Conservation (phyloP, 176 grass and related monocot species). For the Carex parvula region DNA sequence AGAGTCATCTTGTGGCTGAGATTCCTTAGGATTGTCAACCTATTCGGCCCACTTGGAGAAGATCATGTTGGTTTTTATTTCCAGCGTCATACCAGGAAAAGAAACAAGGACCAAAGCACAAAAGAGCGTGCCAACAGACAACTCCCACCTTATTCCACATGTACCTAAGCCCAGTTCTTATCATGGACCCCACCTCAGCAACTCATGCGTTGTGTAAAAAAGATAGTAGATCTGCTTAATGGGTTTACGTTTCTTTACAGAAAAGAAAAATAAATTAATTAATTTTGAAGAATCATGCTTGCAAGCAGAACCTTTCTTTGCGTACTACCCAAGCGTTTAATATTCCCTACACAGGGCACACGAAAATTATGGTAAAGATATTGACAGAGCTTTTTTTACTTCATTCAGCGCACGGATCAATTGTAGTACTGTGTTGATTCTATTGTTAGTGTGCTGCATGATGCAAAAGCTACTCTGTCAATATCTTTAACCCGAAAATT, state of each 20-base stretch:
- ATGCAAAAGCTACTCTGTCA: too few species aligned
- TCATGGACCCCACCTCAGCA: slow-evolving; percentile 10
- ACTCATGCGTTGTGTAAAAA: slow-evolving; percentile 15
- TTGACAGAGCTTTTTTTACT: too few species aligned
- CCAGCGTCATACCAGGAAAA: not conserved
- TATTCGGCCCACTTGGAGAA: not conserved
- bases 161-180: not conserved
- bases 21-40: not conserved
- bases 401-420: too few species aligned
- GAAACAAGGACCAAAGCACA: slow-evolving; percentile 12
- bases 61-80: not conserved
- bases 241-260: slow-evolving; percentile 13
- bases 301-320: slow-evolving; percentile 29
- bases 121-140: slow-evolving; percentile 15
- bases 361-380: too few species aligned
- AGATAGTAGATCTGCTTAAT: slow-evolving; percentile 13
- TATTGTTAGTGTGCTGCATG: too few species aligned
- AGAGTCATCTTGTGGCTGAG: not conserved
- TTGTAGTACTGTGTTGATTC: too few species aligned
- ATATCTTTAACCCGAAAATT: too few species aligned
- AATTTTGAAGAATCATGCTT: slow-evolving; percentile 2
- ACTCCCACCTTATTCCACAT: slow-evolving; percentile 12
- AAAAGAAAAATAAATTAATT: not conserved
- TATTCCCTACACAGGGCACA: not conserved
- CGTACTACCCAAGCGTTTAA: slow-evolving; percentile 22